These are phyloP conservation scores for Pachysolen tannophilus DNA, from an alignment of 805 yeast genomes.

Conservation along the genomic window DNA sequence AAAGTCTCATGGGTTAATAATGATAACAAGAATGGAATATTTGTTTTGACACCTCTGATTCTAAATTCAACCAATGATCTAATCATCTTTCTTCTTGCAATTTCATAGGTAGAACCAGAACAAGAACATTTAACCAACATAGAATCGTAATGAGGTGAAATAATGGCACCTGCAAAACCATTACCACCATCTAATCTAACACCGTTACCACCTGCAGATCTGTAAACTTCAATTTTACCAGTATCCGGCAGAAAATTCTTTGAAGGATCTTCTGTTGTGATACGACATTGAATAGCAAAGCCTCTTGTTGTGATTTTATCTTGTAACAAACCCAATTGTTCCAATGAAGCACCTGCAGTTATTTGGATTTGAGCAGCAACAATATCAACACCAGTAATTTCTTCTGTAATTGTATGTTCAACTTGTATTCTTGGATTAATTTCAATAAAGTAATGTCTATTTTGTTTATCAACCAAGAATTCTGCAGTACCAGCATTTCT, in stretches of 20 bases:
- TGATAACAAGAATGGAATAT: conserved; percentile 92
- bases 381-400: conserved; percentile 94
- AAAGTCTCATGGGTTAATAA: conserved; percentile 85
- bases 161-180: conserved; percentile 94
- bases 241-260: conserved; percentile 98
- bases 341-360: conserved; percentile 95
- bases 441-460: conserved; percentile 95
- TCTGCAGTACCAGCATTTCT: conserved; percentile 98
- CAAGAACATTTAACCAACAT: conserved; percentile 97
- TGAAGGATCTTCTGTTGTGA: conserved; percentile 96
- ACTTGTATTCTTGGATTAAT: conserved; percentile 98
- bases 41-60: conserved; percentile 98
- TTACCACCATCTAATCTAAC: conserved; percentile 98
- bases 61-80: conserved; percentile 95
- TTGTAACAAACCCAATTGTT: conserved; percentile 86
- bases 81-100: conserved; percentile 95
- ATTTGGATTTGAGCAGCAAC: conserved; percentile 98
- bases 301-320: conserved; percentile 95
- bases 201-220: conserved; percentile 99
- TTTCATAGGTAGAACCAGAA: conserved; percentile 95
- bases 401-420: conserved; percentile 98
- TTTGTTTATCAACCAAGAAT: conserved; percentile 85
- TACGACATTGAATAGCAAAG: conserved; percentile 97
- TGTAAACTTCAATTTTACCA: conserved; percentile 94
- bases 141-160: conserved; percentile 95